Percentiles rank a stretch among this genome's conserved stretches.
Evolutionary conservation across 768 basidiomycete genomes (phyloP).

Genomic region (Gloeostereum incarnatum): DNA sequence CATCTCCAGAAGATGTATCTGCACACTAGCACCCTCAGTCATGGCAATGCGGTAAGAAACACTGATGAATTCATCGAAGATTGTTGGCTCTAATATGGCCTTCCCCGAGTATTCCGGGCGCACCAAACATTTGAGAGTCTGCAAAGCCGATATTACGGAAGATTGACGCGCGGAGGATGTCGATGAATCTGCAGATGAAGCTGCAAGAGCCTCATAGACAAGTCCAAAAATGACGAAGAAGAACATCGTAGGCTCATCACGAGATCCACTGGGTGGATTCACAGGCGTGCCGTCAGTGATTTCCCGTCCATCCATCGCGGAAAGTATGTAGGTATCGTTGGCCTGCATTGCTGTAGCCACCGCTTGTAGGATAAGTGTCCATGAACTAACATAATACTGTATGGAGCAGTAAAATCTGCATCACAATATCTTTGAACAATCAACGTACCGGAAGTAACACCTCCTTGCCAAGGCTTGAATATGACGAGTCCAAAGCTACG

Average conservation of each 20-base stretch:
- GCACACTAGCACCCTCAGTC: slow-evolving; percentile 68
- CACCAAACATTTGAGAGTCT: slow-evolving; percentile 75
- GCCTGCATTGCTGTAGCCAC: slow-evolving; percentile 72
- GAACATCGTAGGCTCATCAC: slow-evolving; percentile 63
- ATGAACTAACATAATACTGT: slow-evolving; percentile 83
- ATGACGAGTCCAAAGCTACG: slow-evolving; percentile 70
- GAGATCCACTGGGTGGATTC: slow-evolving; percentile 14
- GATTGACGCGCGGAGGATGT: slow-evolving; percentile 29
- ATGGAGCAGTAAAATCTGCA: slow-evolving; percentile 3
- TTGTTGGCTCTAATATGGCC: slow-evolving; percentile 68
- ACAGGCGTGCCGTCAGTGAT: slow-evolving; percentile 13
- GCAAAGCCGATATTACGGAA: slow-evolving; percentile 53
- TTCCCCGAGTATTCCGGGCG: slow-evolving; percentile 72
- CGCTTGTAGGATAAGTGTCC: slow-evolving; percentile 78
- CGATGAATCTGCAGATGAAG: slow-evolving; percentile 50
- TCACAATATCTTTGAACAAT: background rate
- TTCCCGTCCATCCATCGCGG: slow-evolving; percentile 78
- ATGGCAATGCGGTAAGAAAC: slow-evolving; percentile 86
- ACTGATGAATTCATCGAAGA: slow-evolving; percentile 86
- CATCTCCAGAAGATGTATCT: slow-evolving; percentile 65
- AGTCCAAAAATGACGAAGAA: slow-evolving; percentile 91
- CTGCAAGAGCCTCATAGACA: slow-evolving; percentile 81
- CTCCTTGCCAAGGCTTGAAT: slow-evolving; percentile 84
- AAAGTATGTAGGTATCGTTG: slow-evolving; percentile 56
- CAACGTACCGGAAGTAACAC: slow-evolving; percentile 78